Evolutionary conservation across 768 basidiomycete species (phyloP), one percentile per base, ranked within the genome.

Genomic region (Lactarius tabidus): DNA sequence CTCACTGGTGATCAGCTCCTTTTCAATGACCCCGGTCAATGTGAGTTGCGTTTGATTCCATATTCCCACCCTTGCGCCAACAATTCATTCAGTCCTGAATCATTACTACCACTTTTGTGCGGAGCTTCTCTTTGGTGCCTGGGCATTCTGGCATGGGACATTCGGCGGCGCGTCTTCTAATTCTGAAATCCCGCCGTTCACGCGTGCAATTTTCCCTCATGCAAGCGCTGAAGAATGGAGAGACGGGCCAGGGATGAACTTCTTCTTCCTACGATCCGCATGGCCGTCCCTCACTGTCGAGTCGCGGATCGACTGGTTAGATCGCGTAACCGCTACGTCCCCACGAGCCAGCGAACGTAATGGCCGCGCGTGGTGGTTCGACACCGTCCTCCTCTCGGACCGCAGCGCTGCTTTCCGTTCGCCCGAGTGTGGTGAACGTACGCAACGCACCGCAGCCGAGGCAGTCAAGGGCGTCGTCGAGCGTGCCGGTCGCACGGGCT

Each of bases 31-130:
- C 88, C 90, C 0, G 63, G 74, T 1, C 89, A 91, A 71, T 90
- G 77, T 76, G 56, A 33, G 76, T 68, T 33, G 64, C 2, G 8
- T 26, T 39, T 38, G 31, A 5, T 31, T n/a, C n/a, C n/a, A n/a
- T 17, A 35, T 43, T 67, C 28, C 33, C 6, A 29, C 4, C 14
- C 23, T 14, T 28, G 18, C n/a, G 29, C 29, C 67, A 10, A 63
- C 26, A 20, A 1, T 28, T 39, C 33, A 6, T 28, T 39, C 12
- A 79, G 77, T 94, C 80, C 80, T 93, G n/a, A 78, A 80, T 54
- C 93, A 94, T 73, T 94, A 93, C 74, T 94, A 93, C 75, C 93
- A 94, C 75, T 87, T 91, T 65, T 89, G 88, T 36, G 93, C 89
- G 0, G 93, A 95, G 72, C 84, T 91, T 55, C 77, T 91, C 63